Base-by-base conservation (phyloP, 805 yeast genomes). In the Myxozyma kluyveri region DNA sequence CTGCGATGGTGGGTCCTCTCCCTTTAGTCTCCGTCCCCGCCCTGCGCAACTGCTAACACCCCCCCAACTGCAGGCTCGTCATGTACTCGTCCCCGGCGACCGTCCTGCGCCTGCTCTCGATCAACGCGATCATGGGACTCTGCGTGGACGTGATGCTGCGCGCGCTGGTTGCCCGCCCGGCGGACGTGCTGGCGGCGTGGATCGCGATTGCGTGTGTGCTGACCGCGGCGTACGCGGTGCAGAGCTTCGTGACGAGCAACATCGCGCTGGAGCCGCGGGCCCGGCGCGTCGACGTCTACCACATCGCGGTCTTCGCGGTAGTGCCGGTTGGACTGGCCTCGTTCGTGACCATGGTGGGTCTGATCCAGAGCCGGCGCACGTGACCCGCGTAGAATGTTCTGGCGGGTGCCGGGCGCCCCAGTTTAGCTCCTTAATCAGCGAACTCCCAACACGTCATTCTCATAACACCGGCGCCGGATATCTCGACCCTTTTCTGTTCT, bases 271-370 rank as follows among this genome's bases (percentile, higher is more conserved):
- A 72, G 61, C 71, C 66, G 59, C 69, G 68, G 51, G 76, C 80
- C 37, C 75, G 96, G 49, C 83, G 89, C 32, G 86, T 90, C 54
- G 95, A 91, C 66, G 75, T 90, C 49, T 88, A 53, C 22, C 60
- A 52, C 26, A 86, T 93, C 45, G 88, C 86, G 0, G 97, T 91
- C 1, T 91, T 88, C 71, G 97, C 98, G 1, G 99, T 91, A 37
- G 96, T 91, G n/a, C 99, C 99, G 0, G 88, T 91, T 17, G 98
- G 99, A 0, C 64, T 91, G 54, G 97, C 98, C 3, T 87, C 96
- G 61, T 91, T 93, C 63, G 70, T 90, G 22, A 89, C 98, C 2
- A 88, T n/a, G 33, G 33, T 14, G 33, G 33, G 14, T 29, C 33
- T 14, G 33, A 14, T 9, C 33, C 12, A 29, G 9, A 29, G 33